Percentiles rank a stretch among this genome's conserved stretches.
phyloP scores from a whole-genome alignment of 2,329 filamentous ascomycete species.

The Colletotrichum navitas region DNA sequence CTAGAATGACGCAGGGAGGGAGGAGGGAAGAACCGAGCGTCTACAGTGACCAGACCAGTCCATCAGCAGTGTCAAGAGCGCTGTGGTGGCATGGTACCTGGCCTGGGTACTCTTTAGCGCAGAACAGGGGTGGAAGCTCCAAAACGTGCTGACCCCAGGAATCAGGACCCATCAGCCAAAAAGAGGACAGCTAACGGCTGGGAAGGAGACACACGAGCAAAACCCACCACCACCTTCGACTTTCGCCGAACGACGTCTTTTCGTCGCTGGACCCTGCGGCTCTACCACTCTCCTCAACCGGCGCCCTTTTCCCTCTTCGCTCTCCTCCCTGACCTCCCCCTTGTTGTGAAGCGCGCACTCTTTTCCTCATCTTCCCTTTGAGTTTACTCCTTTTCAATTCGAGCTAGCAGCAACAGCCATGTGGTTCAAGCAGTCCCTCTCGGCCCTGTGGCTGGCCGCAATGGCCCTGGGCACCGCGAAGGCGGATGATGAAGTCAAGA shows the following conservation, averaged over 20 bases:
- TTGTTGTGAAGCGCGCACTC: slow-evolving; percentile 10
- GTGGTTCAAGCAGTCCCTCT: slow-evolving; percentile 60
- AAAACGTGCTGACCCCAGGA: slow-evolving; percentile 42
- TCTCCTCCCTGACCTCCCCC: neutral
- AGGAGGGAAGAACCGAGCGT: slow-evolving; percentile 7
- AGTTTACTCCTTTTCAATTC: slow-evolving; percentile 24
- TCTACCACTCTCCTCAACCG: slow-evolving; percentile 27
- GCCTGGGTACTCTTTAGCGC: slow-evolving; percentile 33
- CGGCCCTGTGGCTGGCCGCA: slow-evolving; percentile 63
- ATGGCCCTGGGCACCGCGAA: slow-evolving; percentile 65
- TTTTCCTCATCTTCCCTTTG: slow-evolving; percentile 27
- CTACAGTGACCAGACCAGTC: slow-evolving; percentile 9
- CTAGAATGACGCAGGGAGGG: slow-evolving; percentile 11
- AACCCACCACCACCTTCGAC: slow-evolving; percentile 38
- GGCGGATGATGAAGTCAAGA: slow-evolving; percentile 61
- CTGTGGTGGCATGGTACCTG: slow-evolving; percentile 21
- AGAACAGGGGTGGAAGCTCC: slow-evolving; percentile 41
- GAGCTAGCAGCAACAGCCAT: slow-evolving; percentile 52
- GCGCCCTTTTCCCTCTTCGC: slow-evolving; percentile 11
- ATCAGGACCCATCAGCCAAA: slow-evolving; percentile 42
- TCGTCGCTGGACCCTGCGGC: slow-evolving; percentile 42
- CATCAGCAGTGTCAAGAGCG: slow-evolving; percentile 6
- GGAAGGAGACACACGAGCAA: slow-evolving; percentile 43
- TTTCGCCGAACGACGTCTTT: slow-evolving; percentile 38
- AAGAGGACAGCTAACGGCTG: slow-evolving; percentile 48